Evolutionary conservation across 306 rosid species (phyloP).

Genomic region (Pterocarpus macrocarpus): DNA sequence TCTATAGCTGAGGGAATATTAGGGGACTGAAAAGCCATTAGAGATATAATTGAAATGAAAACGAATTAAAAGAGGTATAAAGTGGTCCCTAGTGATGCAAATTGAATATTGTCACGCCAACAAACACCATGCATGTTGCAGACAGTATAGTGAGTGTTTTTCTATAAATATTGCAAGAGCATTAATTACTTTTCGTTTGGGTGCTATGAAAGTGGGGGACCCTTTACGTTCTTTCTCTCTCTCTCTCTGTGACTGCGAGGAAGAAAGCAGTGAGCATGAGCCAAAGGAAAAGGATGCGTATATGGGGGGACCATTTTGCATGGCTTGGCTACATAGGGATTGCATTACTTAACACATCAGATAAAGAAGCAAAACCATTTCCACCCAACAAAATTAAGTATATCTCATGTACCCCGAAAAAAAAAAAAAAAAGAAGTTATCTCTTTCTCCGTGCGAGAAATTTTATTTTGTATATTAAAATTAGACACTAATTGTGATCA

Average conservation of each 20-base stretch:
- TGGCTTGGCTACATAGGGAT: slow-evolving; percentile 42
- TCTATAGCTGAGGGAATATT: slow-evolving; percentile 7
- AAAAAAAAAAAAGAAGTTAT: too few relatives aligned
- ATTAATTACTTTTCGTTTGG: slow-evolving; percentile 64
- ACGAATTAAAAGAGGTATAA: slow-evolving; percentile 41
- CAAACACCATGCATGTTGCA: slow-evolving; percentile 77
- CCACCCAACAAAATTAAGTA: slow-evolving; percentile 23
- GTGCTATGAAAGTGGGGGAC: slow-evolving; percentile 68
- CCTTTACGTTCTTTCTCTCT: slow-evolving; percentile 27
- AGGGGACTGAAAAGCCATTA: slow-evolving; percentile 14
- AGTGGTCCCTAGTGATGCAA: slow-evolving; percentile 78
- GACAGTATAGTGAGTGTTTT: slow-evolving; percentile 62
- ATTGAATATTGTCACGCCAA: slow-evolving; percentile 89
- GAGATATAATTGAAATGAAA: slow-evolving; percentile 38
- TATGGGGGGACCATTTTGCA: slow-evolving; percentile 69
- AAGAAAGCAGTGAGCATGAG: slow-evolving; percentile 34
- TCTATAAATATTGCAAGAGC: slow-evolving; percentile 54
- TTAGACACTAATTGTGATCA: too few relatives aligned
- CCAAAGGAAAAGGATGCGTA: slow-evolving; percentile 3
- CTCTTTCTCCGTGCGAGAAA: too few relatives aligned
- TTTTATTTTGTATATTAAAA: too few relatives aligned
- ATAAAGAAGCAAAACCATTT: slow-evolving; percentile 38
- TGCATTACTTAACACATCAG: slow-evolving; percentile 41
- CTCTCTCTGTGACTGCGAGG: neutral
- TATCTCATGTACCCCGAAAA: neutral